Base-by-base conservation (phyloP, 2,329 filamentous ascomycete species). In the Lachnellula cervina region DNA sequence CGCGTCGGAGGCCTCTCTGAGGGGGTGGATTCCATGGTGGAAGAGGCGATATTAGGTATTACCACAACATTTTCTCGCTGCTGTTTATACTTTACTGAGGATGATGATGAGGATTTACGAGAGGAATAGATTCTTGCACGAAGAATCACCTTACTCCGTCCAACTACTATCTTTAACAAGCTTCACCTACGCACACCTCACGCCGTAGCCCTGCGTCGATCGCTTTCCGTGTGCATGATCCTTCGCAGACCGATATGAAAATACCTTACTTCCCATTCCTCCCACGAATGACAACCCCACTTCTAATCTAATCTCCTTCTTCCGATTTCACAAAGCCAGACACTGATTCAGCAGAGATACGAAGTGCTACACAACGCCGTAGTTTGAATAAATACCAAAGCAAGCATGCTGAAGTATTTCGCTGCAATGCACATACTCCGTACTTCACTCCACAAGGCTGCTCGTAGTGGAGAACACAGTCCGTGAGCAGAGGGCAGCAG, bases 141-240 rank as follows among this genome's bases (percentile, higher is more conserved):
- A n/a, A 11, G 32, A 8, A 8, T 37, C 23, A 28, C 37, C 40
- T 42, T 46, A 28, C n/a, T n/a, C n/a, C n/a, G n/a, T n/a, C n/a
- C 37, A 48, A 32, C 25, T 48, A 23, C 23, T 28, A 32, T 51
- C 34, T 48, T 45, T 51, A 50, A n/a, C 46, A 43, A 38, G 32
- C 19, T 50, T 32, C 21, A 7, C 44, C 21, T 23, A 47, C 16
- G 16, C 23, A 47, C 44, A 28, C 44, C 17, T 19, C 23, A 40
- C 45, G 46, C 51, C 47, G 34, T 51, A 37, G 34, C 55, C 55
- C 45, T 50, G 55, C 51, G 55, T 47, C 46, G 51, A 54, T 54
- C 51, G 40, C 46, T 46, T 46, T 50, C 45, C 50, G 25, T 17
- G 19, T 57, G 55, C 50, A 53, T 57, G 55, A 57, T 57, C 55